These are phyloP conservation scores for Pascua guehoae DNA, from an alignment of 1,284 basidiomycete species.

Conservation along the genomic window DNA sequence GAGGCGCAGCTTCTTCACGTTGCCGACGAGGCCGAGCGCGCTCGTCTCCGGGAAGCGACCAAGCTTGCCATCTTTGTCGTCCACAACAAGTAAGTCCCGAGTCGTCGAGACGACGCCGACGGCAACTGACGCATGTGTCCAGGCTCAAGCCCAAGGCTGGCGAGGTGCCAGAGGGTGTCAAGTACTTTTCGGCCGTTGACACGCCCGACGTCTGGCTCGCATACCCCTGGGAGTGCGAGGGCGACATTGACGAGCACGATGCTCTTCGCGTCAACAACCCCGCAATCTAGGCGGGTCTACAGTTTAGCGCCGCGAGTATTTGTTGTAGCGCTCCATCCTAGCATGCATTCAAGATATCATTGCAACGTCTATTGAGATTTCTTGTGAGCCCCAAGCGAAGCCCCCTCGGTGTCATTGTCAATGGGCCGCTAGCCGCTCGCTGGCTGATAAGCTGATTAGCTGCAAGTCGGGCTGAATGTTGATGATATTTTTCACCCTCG, in stretches of 20 bases:
- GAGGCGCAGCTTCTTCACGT: conserved; percentile 63
- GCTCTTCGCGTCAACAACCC: conserved; percentile 34
- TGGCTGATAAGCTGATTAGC: too few species aligned
- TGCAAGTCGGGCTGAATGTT: too few species aligned
- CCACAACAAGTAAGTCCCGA: conserved; percentile 69
- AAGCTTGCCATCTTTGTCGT: conserved; percentile 89
- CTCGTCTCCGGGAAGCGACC: conserved; percentile 60
- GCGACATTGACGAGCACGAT: conserved; percentile 45
- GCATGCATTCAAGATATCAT: too few species aligned
- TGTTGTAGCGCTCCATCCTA: too few species aligned
- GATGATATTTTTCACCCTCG: too few species aligned
- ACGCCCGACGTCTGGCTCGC: conserved; percentile 50
- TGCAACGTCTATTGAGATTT: too few species aligned
- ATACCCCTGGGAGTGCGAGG: conserved; percentile 50
- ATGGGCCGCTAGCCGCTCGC: too few species aligned
- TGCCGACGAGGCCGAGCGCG: conserved; percentile 64
- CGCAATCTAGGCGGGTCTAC: conserved; percentile 2
- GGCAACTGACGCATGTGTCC: not conserved
- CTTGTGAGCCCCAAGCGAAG: too few species aligned
- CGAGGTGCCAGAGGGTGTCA: conserved; percentile 57
- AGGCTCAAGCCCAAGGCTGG: conserved; percentile 74
- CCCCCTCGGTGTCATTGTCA: too few species aligned
- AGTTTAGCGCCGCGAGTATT: too few species aligned
- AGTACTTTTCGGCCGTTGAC: conserved; percentile 49
- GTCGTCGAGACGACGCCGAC: not conserved